Conservation (phyloP, 192 early-diverging fungal genomes). For the Rhizophagus clarus region DNA sequence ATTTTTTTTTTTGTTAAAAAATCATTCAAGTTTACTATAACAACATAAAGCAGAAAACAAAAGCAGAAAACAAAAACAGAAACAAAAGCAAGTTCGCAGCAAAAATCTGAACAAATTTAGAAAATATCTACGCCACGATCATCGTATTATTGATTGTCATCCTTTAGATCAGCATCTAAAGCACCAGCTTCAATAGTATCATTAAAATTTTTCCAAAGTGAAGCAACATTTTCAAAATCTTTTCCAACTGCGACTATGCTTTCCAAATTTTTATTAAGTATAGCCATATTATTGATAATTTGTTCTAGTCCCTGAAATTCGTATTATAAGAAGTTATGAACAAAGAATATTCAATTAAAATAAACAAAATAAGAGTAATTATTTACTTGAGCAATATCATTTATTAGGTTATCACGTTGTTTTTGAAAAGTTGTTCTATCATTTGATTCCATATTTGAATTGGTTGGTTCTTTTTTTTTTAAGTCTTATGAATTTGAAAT, state of each 20-base stretch:
- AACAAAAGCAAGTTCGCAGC: too few relatives aligned
- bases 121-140: too few relatives aligned
- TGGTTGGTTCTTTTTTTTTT: background rate
- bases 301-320: slow-evolving; percentile 45
- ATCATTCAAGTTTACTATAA: too few relatives aligned
- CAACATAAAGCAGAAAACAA: too few relatives aligned
- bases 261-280: slow-evolving; percentile 54
- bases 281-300: slow-evolving; percentile 47
- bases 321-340: background rate
- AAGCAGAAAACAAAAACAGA: too few relatives aligned
- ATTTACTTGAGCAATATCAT: background rate
- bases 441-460: background rate
- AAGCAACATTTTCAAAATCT: slow-evolving; percentile 53
- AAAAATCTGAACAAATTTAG: too few relatives aligned
- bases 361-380: background rate
- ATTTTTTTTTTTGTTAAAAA: too few relatives aligned
- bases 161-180: slow-evolving; percentile 16
- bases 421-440: slow-evolving; percentile 9
- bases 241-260: slow-evolving; percentile 53
- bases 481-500: too few relatives aligned
- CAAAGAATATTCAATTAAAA: background rate
- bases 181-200: slow-evolving; percentile 6
- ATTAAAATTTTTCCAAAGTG: slow-evolving; percentile 55
- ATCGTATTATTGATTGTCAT: background rate
- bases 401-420: background rate